A percentile compares a stretch with the other conserved stretches of the same genome.
Conservation (phyloP, 306 rosid species). For the Quercus berberidifolia region DNA sequence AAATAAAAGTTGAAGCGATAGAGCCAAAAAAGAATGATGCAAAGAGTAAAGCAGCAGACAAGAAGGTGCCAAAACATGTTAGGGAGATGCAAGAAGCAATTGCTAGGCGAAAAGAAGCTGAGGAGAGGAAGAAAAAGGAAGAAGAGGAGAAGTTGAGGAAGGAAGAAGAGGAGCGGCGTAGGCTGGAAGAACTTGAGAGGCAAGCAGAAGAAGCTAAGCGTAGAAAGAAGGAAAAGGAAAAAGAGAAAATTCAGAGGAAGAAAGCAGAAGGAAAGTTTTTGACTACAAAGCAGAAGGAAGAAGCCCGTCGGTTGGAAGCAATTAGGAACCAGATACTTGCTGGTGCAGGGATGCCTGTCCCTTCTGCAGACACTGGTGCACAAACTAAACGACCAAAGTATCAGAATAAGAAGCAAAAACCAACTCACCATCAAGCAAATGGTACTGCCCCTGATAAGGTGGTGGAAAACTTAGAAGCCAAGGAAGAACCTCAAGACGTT, state of each 20-base stretch:
- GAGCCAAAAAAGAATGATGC: conserved; percentile 70
- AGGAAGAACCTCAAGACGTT: conserved; percentile 42
- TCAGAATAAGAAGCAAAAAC: conserved; percentile 70
- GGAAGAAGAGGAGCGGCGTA: conserved; percentile 81
- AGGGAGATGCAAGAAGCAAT: conserved; percentile 98
- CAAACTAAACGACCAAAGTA: conserved; percentile 74
- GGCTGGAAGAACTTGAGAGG: conserved; percentile 77
- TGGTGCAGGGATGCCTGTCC: conserved; percentile 43
- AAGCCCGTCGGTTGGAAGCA: conserved; percentile 68
- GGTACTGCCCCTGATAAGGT: conserved; percentile 47
- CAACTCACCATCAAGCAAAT: conserved; percentile 46
- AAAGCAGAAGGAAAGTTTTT: conserved; percentile 72
- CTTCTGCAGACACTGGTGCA: conserved; percentile 48
- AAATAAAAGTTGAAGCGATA: conserved; percentile 34
- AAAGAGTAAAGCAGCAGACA: conserved; percentile 71
- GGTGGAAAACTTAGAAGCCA: conserved; percentile 49
- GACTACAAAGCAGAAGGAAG: conserved; percentile 84
- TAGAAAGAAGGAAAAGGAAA: conserved; percentile 81
- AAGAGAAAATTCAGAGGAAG: conserved; percentile 63
- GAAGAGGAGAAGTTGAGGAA: conserved; percentile 84
- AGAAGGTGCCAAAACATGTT: conserved; percentile 96
- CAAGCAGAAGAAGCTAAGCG: conserved; percentile 84
- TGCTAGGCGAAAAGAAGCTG: conserved; percentile 82
- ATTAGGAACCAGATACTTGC: conserved; percentile 77
- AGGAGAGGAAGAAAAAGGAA: conserved; percentile 75